Conservation (phyloP, 2,329 filamentous ascomycete species). For the Ambrosiella xylebori region DNA sequence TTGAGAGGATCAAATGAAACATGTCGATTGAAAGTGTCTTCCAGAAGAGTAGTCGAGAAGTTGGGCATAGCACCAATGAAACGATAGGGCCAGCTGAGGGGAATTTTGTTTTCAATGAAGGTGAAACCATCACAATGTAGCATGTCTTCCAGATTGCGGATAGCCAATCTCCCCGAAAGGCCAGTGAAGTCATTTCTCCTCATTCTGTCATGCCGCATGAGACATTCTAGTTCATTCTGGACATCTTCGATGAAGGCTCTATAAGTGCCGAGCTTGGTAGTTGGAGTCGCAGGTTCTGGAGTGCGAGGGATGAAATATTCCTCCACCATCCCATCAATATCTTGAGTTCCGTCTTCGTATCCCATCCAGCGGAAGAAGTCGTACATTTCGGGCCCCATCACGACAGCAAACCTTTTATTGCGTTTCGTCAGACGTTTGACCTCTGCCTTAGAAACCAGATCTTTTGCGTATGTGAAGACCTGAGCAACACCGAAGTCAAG, state of each 20-base stretch:
- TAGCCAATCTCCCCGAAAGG: constrained; percentile 16
- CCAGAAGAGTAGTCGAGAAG: constrained; percentile 13
- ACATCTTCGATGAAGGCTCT: constrained; percentile 34
- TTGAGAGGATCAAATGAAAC: constrained; percentile 7
- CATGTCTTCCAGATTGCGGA: constrained; percentile 19
- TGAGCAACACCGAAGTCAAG: constrained; percentile 26
- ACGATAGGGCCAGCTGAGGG: constrained; percentile 12
- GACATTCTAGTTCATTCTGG: constrained; percentile 30
- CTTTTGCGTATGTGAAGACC: constrained; percentile 34
- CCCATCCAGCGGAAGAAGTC: constrained; percentile 32
- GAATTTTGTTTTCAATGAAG: constrained; percentile 9
- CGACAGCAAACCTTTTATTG: constrained; percentile 38
- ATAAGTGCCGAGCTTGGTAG: constrained; percentile 24
- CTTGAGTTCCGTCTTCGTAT: constrained; percentile 26
- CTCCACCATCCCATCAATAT: constrained; percentile 25
- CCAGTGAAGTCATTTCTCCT: constrained; percentile 19
- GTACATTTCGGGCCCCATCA: constrained; percentile 34
- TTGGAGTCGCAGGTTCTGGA: constrained; percentile 15
- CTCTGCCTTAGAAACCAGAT: constrained; percentile 26
- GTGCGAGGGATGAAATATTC: constrained; percentile 22
- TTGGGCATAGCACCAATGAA: constrained; percentile 23
- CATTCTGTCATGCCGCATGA: constrained; percentile 18
- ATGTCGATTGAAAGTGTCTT: constrained; percentile 13
- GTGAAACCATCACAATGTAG: constrained; percentile 19
- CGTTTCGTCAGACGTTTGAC: constrained; percentile 33